Base-by-base conservation (phyloP, 2,329 filamentous ascomycete species). In the Zasmidium citrigriseum region DNA sequence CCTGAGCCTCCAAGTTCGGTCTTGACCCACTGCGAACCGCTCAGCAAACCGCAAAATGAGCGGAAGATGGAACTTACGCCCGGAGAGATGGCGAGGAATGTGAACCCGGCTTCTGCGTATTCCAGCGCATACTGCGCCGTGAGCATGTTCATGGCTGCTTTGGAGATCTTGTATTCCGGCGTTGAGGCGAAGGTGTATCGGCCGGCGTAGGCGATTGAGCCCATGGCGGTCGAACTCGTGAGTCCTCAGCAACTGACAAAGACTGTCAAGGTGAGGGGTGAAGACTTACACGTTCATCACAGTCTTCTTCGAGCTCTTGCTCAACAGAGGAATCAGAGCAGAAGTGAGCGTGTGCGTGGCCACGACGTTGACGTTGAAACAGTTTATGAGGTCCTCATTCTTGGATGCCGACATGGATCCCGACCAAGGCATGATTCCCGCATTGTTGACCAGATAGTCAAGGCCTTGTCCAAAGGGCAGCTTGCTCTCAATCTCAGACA, bases 111-210 rank as follows among this genome's bases (percentile, higher is more conserved):
- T 3, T 73, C 59, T 1, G 59, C 72, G 45, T 74, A 74, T 0
- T 70, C 65, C 4, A 71, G 54, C 0, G 77, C 73, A 48, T 76
- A 80, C 58, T 80, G 78, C 0, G 77, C 72, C 1, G 78, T 82
- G 38, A 83, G 65, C 69, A 77, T 76, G 58, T 81, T 80, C 60
- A 81, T 57, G 0, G 79, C 79, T 0, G 80, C 75, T 60, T 82
- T 83, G n/a, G 76, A 75, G 61, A 82, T 73, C 60, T 79, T 75
- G 72, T 78, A 78, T 0, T 74, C 71, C 0, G 76, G 76, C 0
- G 61, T 46, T 0, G 72, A 70, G 14, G 67, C 58, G 1, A 55
- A 46, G 1, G 46, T 55, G 55, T 60, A 75, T 2, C 34, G 46
- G 0, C 62, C 11, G 0, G 70, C 68, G 59, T 65, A 55, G 20